These are phyloP conservation scores for Paracoccidioides brasiliensis DNA, from an alignment of 2,329 filamentous ascomycete species.

Conservation along the genomic window DNA sequence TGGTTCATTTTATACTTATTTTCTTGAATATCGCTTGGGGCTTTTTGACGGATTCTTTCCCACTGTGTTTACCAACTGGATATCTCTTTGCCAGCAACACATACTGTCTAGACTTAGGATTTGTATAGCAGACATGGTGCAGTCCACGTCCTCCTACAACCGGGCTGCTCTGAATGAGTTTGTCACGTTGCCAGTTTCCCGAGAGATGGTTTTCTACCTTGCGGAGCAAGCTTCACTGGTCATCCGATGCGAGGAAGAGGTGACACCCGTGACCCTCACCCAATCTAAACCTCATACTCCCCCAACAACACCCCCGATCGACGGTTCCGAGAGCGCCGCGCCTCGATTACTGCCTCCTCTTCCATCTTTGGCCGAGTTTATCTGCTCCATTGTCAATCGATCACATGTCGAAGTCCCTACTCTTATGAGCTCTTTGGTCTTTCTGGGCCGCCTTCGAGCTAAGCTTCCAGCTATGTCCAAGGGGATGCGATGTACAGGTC, in stretches of 20 bases:
- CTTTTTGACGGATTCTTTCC: not conserved
- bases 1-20: not conserved
- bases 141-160: slow-evolving; percentile 19
- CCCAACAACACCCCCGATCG: slow-evolving; percentile 45
- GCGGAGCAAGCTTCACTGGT: slow-evolving; percentile 35
- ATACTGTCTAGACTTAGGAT: too few species aligned
- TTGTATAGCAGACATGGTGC: slow-evolving; percentile 5
- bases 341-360: slow-evolving; percentile 37
- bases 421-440: slow-evolving; percentile 92
- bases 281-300: slow-evolving; percentile 45
- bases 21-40: not conserved
- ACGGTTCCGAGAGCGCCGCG: slow-evolving; percentile 20
- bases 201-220: slow-evolving; percentile 36
- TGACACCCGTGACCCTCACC: slow-evolving; percentile 24
- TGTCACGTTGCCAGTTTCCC: slow-evolving; percentile 34
- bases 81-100: not conserved
- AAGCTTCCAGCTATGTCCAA: slow-evolving; percentile 88
- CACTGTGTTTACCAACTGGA: not conserved
- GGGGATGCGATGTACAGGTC: slow-evolving; percentile 89
- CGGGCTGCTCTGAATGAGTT: slow-evolving; percentile 36
- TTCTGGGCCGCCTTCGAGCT: slow-evolving; percentile 70
- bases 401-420: slow-evolving; percentile 97
- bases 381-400: slow-evolving; percentile 74
- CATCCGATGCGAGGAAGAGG: slow-evolving; percentile 41
- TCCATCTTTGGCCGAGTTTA: slow-evolving; percentile 80